Base-by-base conservation (phyloP, 1,139 yeast genomes). In the Blastobotrys serpentis region DNA sequence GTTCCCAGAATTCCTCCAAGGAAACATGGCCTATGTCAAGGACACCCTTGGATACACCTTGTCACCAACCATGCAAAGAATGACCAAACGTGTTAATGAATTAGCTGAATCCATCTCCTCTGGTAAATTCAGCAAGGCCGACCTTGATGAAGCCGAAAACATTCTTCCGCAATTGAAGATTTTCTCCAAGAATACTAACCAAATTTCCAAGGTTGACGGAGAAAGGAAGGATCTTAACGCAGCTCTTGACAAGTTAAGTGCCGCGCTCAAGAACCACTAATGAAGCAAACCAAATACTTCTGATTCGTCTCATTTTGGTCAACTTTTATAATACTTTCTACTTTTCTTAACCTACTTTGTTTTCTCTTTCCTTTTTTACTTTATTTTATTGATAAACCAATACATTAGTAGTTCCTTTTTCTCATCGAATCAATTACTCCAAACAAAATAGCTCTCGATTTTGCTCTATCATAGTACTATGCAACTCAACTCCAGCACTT, bases 1-100 rank as follows among this genome's bases (percentile, higher is more conserved):
- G 41, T 48, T 48, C 51, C 51, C 51, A 13, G 37, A 44, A 44
- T 47, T 47, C 4, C 42, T 44, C 37, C 30, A 18, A 3, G 51
- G 51, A 11, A 36, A 36, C 25, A 19, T 36, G 23, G 11, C 19
- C 40, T 36, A 36, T 25, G 40, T 36, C 40, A 36, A 36, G 40
- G 40, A 36, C 25, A 36, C 40, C 14, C 40, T 36, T 4, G 40
- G 40, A 18, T 23, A 19, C 40, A 17, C 10, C n/a, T 17, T 36
- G 10, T 18, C 40, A 3, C 40, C 40, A 36, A 19, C 19, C 40
- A 36, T 36, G 40, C 19, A 36, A 14, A 18, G 19, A 13, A 36
- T 36, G 25, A 36, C 40, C 23, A 10, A 36, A 7, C 19, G 23
- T 4, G 40, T 36, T 25, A 18, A 7, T 17, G 19, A 18, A 10